These are phyloP conservation scores for Lobosporangium transversale DNA, from an alignment of 192 early-diverging fungal genomes.

Conservation along the genomic window DNA sequence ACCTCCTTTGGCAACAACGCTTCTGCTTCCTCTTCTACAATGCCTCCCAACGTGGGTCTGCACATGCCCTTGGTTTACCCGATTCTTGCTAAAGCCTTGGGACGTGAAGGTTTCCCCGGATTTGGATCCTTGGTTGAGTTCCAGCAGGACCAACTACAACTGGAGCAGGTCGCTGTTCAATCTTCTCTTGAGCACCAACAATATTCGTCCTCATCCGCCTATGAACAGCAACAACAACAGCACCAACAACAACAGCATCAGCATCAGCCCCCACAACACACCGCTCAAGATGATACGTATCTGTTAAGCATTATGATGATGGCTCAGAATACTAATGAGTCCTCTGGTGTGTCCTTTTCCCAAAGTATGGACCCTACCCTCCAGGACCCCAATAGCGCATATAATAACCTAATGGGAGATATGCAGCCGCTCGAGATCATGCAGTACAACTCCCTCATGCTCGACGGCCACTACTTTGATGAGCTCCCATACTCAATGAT, in stretches of 20 bases:
- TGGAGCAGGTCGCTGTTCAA: too few relatives aligned
- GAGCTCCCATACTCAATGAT: constrained; percentile 24
- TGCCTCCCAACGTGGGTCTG: not conserved
- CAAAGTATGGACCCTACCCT: constrained; percentile 4
- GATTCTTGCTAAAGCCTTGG: constrained; percentile 36
- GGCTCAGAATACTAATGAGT: constrained; percentile 25
- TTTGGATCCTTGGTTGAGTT: constrained; percentile 29
- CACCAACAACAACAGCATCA: too few relatives aligned
- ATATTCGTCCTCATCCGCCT: constrained; percentile 22
- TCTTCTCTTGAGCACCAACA: constrained; percentile 27
- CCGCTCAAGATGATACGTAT: constrained; percentile 31
- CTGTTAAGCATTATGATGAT: constrained; percentile 26
- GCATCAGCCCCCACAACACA: not conserved
- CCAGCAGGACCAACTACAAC: constrained; percentile 39
- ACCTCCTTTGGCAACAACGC: constrained; percentile 4
- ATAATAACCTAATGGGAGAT: constrained; percentile 21
- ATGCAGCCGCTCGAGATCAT: constrained; percentile 39
- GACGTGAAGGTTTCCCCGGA: constrained; percentile 38
- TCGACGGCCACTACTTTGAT: constrained; percentile 32
- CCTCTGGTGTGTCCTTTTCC: constrained; percentile 1
- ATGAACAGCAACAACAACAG: constrained; percentile 13
- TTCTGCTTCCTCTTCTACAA: not conserved
- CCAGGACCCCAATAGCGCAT: too few relatives aligned
- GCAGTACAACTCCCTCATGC: constrained; percentile 48
- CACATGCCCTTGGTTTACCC: constrained; percentile 32